Evolutionary conservation across 177 flowering plant genomes (phyloP).

Genomic region (Vitis hybrid): DNA sequence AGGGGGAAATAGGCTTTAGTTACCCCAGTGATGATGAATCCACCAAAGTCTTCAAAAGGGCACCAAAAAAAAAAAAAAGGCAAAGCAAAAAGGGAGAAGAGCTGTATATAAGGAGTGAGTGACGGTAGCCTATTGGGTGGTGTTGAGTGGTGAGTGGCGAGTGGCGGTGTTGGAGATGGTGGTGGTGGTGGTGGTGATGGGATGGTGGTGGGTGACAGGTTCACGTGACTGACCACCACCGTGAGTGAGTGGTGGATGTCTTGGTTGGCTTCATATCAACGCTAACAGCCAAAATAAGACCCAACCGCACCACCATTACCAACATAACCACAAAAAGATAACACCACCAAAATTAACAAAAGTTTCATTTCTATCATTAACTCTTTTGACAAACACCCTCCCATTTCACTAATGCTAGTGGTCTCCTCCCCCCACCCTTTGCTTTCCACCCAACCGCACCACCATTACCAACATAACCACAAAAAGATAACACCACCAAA

Average conservation of each 20-base stretch:
- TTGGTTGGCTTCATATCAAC: constrained; percentile 72
- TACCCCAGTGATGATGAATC: constrained; percentile 21
- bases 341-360: no score
- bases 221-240: constrained; percentile 55
- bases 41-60: constrained; percentile 18
- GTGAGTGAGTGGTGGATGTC: constrained; percentile 24
- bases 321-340: constrained; percentile 14
- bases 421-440: no score
- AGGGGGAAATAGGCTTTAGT: neutral
- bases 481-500: no score
- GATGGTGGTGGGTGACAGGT: constrained; percentile 55
- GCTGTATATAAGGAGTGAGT: neutral
- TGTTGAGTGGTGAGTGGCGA: no score
- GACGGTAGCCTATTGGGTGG: constrained; percentile 14
- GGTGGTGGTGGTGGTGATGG: constrained; percentile 12
- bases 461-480: no score
- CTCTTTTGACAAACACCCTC: no score
- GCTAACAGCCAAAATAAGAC: constrained; percentile 56
- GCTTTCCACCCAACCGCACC: no score
- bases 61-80: neutral
- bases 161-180: constrained; percentile 15
- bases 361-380: no score
- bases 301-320: constrained; percentile 1
- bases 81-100: neutral
- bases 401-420: no score